phyloP scores from a whole-genome alignment of 2,329 filamentous ascomycete genomes.

The Botrytis elliptica region DNA sequence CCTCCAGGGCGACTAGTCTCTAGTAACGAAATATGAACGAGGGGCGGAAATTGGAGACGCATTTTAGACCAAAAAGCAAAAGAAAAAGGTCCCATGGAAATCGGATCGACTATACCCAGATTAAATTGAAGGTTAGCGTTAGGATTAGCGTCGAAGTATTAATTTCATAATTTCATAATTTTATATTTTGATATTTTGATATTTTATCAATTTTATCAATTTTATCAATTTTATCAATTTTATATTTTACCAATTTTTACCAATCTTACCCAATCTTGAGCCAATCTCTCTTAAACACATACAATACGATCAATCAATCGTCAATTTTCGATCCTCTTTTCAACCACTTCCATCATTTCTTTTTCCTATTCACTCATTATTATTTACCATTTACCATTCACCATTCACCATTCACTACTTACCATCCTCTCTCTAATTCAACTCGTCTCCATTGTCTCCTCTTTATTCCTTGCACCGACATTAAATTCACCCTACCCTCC shows the following conservation, averaged over 20 bases:
- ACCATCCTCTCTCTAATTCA: neutral
- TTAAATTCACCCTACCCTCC: neutral
- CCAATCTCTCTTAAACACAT: neutral
- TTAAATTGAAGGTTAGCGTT: neutral
- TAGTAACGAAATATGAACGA: neutral
- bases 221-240: too few species aligned
- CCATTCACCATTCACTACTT: too few species aligned
- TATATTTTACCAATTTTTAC: too few species aligned
- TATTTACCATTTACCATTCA: too few species aligned
- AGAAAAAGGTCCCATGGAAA: neutral
- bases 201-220: neutral
- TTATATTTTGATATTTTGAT: too few species aligned
- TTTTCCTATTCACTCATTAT: neutral
- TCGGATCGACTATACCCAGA: neutral
- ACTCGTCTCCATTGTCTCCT: neutral
- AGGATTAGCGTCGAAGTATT: neutral
- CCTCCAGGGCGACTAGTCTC: too few species aligned
- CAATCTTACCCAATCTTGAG: neutral
- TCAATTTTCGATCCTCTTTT: neutral
- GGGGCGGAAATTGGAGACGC: constrained; percentile 8
- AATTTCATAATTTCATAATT: neutral
- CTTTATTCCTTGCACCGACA: neutral
- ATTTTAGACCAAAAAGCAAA: neutral
- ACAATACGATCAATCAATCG: neutral
- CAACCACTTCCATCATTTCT: neutral